Evolutionary conservation across 192 early-diverging fungal genomes (phyloP).

Genomic region (Backusella westeae): DNA sequence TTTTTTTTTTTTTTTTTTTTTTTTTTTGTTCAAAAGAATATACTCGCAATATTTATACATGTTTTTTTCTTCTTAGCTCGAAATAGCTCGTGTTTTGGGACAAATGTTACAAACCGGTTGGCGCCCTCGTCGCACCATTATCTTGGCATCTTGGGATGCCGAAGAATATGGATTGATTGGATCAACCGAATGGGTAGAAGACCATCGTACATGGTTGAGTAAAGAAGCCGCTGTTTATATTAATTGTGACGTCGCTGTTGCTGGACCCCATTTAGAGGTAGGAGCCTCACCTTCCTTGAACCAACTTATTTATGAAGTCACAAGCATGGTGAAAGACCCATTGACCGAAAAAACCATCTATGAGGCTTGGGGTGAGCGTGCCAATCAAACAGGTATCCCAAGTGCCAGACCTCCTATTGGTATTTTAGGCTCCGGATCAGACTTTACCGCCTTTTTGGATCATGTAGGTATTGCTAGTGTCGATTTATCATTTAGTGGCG

Average conservation of each 20-base stretch:
- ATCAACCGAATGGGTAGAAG: constrained; percentile 74
- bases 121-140: constrained; percentile 61
- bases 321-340: constrained; percentile 48
- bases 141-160: constrained; percentile 68
- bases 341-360: constrained; percentile 44
- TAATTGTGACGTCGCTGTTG: constrained; percentile 57
- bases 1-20: no score
- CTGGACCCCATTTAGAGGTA: constrained; percentile 45
- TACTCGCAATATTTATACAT: background rate
- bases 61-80: constrained; percentile 30
- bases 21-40: background rate
- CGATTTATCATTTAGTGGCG: constrained; percentile 50
- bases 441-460: constrained; percentile 59
- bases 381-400: background rate
- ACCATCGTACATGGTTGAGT: constrained; percentile 54
- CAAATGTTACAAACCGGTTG: constrained; percentile 57
- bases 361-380: constrained; percentile 41
- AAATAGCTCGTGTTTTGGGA: constrained; percentile 54
- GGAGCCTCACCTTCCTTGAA: constrained; percentile 51
- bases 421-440: constrained; percentile 51
- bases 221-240: constrained; percentile 57
- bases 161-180: constrained; percentile 65
- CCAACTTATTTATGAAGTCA: constrained; percentile 47
- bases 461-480: constrained; percentile 58
- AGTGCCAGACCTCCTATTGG: constrained; percentile 20